A percentile compares a stretch with the other conserved stretches of the same genome.
phyloP scores from a whole-genome alignment of 2,329 filamentous ascomycete species.

The Stagonosporopsis vannaccii region DNA sequence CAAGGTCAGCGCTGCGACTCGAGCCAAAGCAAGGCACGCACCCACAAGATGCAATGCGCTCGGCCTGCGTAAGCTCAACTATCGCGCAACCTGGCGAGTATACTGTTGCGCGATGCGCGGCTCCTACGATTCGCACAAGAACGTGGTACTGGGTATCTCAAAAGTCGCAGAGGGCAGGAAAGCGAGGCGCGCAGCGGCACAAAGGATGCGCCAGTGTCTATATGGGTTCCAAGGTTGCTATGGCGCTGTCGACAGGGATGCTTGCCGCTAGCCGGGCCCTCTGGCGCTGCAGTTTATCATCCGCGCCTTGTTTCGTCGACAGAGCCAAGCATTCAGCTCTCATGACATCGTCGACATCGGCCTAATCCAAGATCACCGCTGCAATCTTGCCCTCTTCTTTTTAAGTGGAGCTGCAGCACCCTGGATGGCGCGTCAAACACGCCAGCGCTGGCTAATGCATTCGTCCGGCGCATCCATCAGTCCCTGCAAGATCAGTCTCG shows the following conservation, averaged over 20 bases:
- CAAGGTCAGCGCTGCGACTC: conserved; percentile 22
- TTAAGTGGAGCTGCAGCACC: conserved; percentile 2
- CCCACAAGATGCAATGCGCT: conserved; percentile 27
- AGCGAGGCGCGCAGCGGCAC: not conserved
- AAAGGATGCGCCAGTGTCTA: conserved; percentile 4
- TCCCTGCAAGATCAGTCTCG: conserved; percentile 11
- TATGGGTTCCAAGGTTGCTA: conserved; percentile 12
- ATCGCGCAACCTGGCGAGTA: conserved; percentile 1
- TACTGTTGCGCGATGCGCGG: not conserved
- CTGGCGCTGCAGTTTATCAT: conserved; percentile 7
- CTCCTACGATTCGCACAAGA: not conserved
- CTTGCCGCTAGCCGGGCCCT: conserved; percentile 16
- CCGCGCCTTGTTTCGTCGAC: conserved; percentile 14
- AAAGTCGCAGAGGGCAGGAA: not conserved
- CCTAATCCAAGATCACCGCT: not conserved
- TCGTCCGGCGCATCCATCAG: conserved; percentile 1
- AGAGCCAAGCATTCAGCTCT: conserved; percentile 12
- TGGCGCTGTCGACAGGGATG: conserved; percentile 6
- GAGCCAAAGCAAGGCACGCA: conserved; percentile 10
- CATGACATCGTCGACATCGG: conserved; percentile 15
- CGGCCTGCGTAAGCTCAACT: conserved; percentile 14
- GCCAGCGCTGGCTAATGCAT: conserved; percentile 4
- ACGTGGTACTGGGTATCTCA: conserved; percentile 3
- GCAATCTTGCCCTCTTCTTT: conserved; percentile 4
- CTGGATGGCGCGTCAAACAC: not conserved